Percentiles rank a stretch among this genome's conserved stretches.
These are phyloP conservation scores for Henckelia pumila DNA, from an alignment of 257 asterid species.

Conservation along the genomic window DNA sequence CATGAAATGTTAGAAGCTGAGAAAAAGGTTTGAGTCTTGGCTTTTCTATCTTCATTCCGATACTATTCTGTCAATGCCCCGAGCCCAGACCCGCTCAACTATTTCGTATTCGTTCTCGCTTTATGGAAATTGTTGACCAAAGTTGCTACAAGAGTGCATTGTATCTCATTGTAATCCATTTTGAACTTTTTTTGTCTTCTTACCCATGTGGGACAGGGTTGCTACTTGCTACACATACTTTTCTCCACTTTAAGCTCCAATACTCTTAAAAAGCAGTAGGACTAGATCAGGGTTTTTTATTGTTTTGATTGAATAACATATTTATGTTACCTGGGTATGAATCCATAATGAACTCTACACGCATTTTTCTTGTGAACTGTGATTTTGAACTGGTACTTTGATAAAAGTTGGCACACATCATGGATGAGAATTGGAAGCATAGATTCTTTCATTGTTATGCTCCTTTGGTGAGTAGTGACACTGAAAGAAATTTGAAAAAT, in stretches of 20 bases:
- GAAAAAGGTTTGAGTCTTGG: conserved; percentile 61
- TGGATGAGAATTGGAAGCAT: conserved; percentile 8
- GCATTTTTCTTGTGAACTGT: conserved; percentile 16
- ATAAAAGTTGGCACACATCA: background rate
- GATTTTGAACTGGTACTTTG: conserved; percentile 2
- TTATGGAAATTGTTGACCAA: too few relatives aligned
- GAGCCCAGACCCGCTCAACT: too few relatives aligned
- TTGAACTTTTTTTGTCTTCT: too few relatives aligned
- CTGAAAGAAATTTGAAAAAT: background rate
- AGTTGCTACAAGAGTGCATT: too few relatives aligned
- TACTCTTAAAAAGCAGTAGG: conserved; percentile 6
- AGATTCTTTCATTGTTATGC: background rate
- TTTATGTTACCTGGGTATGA: background rate
- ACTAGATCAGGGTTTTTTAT: conserved; percentile 11
- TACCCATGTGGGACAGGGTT: too few relatives aligned
- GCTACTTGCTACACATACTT: background rate
- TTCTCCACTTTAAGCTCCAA: conserved; percentile 7
- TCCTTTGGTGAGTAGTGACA: background rate
- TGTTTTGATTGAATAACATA: background rate
- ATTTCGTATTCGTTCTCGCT: too few relatives aligned
- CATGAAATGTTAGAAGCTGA: conserved; percentile 71
- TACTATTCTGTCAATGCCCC: too few relatives aligned
- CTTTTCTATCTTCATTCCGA: conserved; percentile 18
- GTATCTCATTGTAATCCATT: too few relatives aligned
- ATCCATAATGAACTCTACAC: conserved; percentile 9